These are phyloP conservation scores for Sporisorium iseilematis-ciliati DNA, from an alignment of 1,284 basidiomycete genomes.

Conservation along the genomic window DNA sequence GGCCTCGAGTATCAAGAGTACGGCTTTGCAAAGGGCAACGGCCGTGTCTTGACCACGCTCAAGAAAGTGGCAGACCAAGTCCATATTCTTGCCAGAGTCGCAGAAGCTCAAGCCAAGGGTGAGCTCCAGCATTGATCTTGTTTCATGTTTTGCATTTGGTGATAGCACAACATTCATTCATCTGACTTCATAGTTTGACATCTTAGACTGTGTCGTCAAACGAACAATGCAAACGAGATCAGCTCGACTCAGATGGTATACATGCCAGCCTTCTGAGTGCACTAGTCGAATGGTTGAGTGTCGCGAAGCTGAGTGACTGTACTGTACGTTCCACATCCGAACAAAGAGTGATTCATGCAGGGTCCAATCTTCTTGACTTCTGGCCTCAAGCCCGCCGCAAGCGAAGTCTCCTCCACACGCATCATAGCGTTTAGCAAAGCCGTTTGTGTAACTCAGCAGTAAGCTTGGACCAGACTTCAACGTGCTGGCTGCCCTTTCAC, in stretches of 20 bases:
- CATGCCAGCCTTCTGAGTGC: too few species aligned
- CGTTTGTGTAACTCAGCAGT: background rate
- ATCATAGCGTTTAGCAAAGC: too few species aligned
- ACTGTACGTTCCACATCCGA: too few species aligned
- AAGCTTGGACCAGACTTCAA: background rate
- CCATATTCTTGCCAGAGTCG: slow-evolving; percentile 76
- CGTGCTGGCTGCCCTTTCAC: background rate
- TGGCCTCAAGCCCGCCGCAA: background rate
- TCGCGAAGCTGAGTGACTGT: too few species aligned
- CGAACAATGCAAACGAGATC: too few species aligned
- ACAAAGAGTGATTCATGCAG: background rate
- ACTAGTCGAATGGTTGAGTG: too few species aligned
- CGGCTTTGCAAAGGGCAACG: slow-evolving; percentile 85
- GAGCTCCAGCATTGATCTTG: slow-evolving; percentile 60
- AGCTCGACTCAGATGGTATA: too few species aligned
- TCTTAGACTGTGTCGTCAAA: background rate
- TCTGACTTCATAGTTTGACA: background rate
- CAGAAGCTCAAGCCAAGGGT: slow-evolving; percentile 71
- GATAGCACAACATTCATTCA: background rate
- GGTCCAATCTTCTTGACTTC: background rate
- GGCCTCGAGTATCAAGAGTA: slow-evolving; percentile 84
- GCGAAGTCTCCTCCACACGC: too few species aligned
- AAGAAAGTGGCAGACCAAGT: slow-evolving; percentile 85
- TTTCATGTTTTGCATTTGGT: background rate
- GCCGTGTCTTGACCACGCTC: slow-evolving; percentile 81